Evolutionary conservation across 2,329 filamentous ascomycete species (phyloP), one percentile per base, ranked within the genome.

Genomic region (Ceratocystis ficicola): DNA sequence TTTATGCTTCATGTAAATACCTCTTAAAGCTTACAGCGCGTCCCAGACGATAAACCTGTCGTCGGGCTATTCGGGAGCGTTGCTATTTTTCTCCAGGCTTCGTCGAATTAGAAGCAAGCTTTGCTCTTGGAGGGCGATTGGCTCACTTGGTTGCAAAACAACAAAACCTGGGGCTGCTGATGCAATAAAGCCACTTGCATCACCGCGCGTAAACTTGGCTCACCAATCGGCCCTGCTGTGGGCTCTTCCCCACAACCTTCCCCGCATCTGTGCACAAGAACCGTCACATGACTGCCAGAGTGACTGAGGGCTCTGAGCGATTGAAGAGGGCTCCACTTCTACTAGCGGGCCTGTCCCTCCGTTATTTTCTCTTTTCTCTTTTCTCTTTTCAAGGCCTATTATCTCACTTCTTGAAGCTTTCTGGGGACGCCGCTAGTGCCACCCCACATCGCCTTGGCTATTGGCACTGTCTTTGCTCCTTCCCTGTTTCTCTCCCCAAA

Each of bases 201-300:
- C 15, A 50, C 22, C 46, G 22, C 22, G 15, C 2, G 22, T 50
- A 8, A 12, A 22, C 22, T n/a, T 50, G 30, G 55, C 17, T 17
- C 30, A 30, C 55, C 55, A 59, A 36, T 59, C 28, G 55, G 55
- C 55, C 55, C 55, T 59, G 55, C 55, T 59, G 25, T 30, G 55
- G 55, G 55, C 15, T 32, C 55, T 59, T 59, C 55, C 32, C 55
- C 55, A 28, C 28, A 59, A 6, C 25, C 22, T 59, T 22, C 55
- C 52, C 55, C 55, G 30, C 55, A 59, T 59, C 25, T 59, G 28
- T 36, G 36, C 48, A 52, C 48, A 52, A 25, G 48, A 59, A 59
- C 55, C 55, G 55, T 30, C 55, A 59, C 55, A 59, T 32, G 55
- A 59, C 30, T 8, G 15, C 22, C 3, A 15, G 7, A 30, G 10